A percentile compares a stretch with the other conserved stretches of the same genome.
These are phyloP conservation scores for Hymenoscyphus fraxineus DNA, from an alignment of 2,329 filamentous ascomycete genomes.

Conservation along the genomic window DNA sequence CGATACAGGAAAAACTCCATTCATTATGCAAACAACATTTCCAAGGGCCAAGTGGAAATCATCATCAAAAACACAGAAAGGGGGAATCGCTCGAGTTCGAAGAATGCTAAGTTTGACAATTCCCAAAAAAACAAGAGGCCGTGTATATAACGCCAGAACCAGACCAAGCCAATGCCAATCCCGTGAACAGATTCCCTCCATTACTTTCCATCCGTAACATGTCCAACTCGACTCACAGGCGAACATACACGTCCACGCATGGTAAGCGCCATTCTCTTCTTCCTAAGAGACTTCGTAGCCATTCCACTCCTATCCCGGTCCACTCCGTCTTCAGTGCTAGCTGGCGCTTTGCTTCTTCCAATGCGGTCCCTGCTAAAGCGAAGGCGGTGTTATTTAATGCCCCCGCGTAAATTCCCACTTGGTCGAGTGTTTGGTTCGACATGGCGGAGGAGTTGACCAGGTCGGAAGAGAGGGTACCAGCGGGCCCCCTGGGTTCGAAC, in stretches of 20 bases:
- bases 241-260: constrained; percentile 83
- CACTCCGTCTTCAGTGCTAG: constrained; percentile 57
- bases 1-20: no score
- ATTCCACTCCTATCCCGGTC: constrained; percentile 78
- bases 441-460: constrained; percentile 26
- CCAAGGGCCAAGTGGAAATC: no score
- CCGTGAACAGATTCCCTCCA: neutral
- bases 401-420: constrained; percentile 33
- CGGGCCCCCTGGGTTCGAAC: constrained; percentile 70
- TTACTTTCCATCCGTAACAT: constrained; percentile 4
- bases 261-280: constrained; percentile 86
- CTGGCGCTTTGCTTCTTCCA: constrained; percentile 53
- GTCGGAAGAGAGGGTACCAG: constrained; percentile 22
- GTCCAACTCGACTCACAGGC: constrained; percentile 49
- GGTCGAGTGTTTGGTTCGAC: constrained; percentile 34
- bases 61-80: no score
- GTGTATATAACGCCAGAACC: constrained; percentile 6
- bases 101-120: neutral
- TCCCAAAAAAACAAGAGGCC: neutral
- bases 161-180: neutral
- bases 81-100: no score
- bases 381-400: constrained; percentile 66
- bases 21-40: no score
- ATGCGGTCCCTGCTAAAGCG: constrained; percentile 62
- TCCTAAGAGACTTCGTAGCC: constrained; percentile 77